Evolutionary conservation across 345 rosid genomes (phyloP), one percentile per base, ranked within the genome.

Genomic region (Acer campestre): DNA sequence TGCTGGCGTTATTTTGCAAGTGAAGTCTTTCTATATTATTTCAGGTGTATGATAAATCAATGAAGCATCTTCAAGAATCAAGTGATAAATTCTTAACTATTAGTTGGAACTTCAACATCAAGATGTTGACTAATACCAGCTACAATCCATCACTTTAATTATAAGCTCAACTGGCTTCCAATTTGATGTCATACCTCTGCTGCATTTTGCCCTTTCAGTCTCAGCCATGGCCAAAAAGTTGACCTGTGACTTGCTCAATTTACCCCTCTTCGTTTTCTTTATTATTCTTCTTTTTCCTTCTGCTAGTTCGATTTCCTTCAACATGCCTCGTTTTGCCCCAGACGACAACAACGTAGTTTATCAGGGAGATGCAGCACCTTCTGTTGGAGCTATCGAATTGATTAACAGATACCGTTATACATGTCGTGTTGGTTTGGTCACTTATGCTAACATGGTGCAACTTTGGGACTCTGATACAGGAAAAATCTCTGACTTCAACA

Each of bases 401-500:
- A 31, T 29, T 16, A 65, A 65, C 68, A 67, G 7, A 7, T 61
- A 8, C 16, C 66, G 38, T 10, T 74, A 62, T 5, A 35, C 31
- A 23, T 42, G 69, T 11, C 77, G 77, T 20, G 56, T 40, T 38
- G 72, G 78, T 62, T 25, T 53, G 68, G 68, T 12, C n/a, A 74
- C 58, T 6, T 74, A 74, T 44, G 67, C 77, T 11, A 27, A 75
- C 25, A 31, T 17, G 22, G 46, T 76, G 6, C 51, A 14, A 2
- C 65, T 76, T 4, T 76, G 73, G 79, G 73, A 76, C 40, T 55
- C 66, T 14, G 22, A 20, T 4, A 53, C 73, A 6, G 67, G 79
- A 20, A 67, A 75, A 25, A 55, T 67, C 17, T 53, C 79, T n/a
- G 40, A 76, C 29, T 76, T 76, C 79, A 76, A 14, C 1, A 27